phyloP scores from a whole-genome alignment of 345 rosid genomes.

The Geranium brycei region DNA sequence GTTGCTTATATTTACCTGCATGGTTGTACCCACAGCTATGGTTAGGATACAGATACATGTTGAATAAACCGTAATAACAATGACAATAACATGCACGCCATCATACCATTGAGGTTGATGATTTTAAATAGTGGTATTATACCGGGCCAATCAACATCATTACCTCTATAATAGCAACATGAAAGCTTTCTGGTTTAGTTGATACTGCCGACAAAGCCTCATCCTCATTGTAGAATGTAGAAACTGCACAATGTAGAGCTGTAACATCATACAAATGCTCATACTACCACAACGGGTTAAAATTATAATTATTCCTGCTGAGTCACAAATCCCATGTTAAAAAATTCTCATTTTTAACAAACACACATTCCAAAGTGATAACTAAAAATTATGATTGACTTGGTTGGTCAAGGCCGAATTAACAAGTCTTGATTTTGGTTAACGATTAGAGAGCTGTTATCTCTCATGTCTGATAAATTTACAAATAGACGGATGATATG shows the following conservation, averaged over 20 bases:
- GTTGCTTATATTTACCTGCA: slow-evolving; percentile 36
- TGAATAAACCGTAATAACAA: neutral
- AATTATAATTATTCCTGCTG: neutral
- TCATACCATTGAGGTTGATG: neutral
- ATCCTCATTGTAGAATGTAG: slow-evolving; percentile 49
- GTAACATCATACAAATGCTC: neutral
- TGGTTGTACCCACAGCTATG: slow-evolving; percentile 4
- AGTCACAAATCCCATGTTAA: neutral
- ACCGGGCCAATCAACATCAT: neutral
- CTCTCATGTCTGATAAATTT: neutral
- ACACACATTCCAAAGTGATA: no score
- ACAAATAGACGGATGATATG: neutral
- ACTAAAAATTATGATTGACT: no score
- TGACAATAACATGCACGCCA: neutral
- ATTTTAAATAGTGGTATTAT: neutral
- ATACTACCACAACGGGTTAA: no score
- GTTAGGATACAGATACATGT: slow-evolving; percentile 7
- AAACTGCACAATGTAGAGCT: slow-evolving; percentile 38
- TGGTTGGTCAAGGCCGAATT: neutral
- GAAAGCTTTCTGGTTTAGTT: slow-evolving; percentile 54
- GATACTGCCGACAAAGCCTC: slow-evolving; percentile 61
- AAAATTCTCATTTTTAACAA: no score
- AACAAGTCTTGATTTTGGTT: neutral
- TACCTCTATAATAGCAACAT: slow-evolving; percentile 85
- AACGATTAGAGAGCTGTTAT: neutral